Evolutionary conservation across 345 rosid genomes (phyloP), one percentile per base, ranked within the genome.

Genomic region (Eucalyptus paniculata): DNA sequence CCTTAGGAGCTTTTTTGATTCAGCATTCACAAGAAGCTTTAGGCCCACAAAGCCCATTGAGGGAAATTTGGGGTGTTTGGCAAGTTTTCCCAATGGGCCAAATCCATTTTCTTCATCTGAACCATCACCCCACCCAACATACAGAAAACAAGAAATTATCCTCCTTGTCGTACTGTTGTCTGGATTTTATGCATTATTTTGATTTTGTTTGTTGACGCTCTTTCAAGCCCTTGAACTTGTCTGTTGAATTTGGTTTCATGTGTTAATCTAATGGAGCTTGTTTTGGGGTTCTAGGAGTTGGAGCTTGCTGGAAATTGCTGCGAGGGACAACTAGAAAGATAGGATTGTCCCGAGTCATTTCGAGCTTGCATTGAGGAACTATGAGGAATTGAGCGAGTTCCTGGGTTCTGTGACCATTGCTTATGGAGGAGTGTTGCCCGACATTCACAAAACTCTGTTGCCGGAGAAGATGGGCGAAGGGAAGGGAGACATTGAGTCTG

Each of bases 271-370:
- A 67, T 32, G 40, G 34, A n/a, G 80, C 37, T 67, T 67, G 40
- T 69, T 17, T 69, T 17, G 21, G 47, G 34, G 32, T 11, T 60
- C 58, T 82, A 94, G 96, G 96, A 95, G 32, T 80, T 96, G 88
- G 98, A 95, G 89, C 94, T 95, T 50, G 96, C 96, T 86, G 97
- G 95, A 19, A 96, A 96, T 89, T 89, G 98, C 98, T 1, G 96
- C 95, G 1, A 92, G 96, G 77, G 98, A 94, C 58, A 94, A 95
- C 92, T 93, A 95, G 93, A 96, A 93, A 93, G 95, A 94, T 18
- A 90, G 97, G 3, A 95, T 96, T 5, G 96, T 93, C 26, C 26
- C 96, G 1, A 92, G 96, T 90, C 98, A 96, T 89, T 95, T 96
- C 40, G 96, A 96, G 87, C 91, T 95, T 11, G 97, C 96, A 3